phyloP scores from a whole-genome alignment of 75 land plant genomes.

The Larix kaempferi region DNA sequence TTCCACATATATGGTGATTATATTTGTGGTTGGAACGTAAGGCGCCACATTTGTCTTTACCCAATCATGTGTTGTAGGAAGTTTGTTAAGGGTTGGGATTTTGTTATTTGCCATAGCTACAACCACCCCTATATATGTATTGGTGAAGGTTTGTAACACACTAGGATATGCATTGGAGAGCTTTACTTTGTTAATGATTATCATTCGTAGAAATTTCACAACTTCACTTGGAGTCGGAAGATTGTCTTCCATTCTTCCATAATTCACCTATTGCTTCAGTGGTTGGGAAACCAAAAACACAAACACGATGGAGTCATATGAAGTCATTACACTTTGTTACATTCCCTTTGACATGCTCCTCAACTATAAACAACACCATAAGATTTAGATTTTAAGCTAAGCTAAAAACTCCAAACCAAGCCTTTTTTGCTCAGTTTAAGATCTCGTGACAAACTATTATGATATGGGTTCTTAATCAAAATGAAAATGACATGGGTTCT shows the following conservation, averaged over 20 bases:
- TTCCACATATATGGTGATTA: conserved; percentile 45
- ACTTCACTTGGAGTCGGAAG: conserved; percentile 58
- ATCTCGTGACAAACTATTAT: not conserved
- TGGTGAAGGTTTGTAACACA: conserved; percentile 60
- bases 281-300: not conserved
- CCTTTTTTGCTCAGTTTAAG: no score
- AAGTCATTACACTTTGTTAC: not conserved
- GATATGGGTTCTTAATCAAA: no score
- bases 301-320: not conserved
- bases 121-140: conserved; percentile 39
- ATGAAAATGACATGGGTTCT: no score
- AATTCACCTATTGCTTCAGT: conserved; percentile 60
- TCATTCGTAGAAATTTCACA: conserved; percentile 52
- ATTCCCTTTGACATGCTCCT: no score
- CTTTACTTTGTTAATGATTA: conserved; percentile 63
- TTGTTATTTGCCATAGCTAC: conserved; percentile 56
- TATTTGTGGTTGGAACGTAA: conserved; percentile 40
- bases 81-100: conserved; percentile 35
- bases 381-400: no score
- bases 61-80: conserved; percentile 37
- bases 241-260: conserved; percentile 63
- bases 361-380: no score
- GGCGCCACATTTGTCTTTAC: conserved; percentile 40
- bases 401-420: no score
- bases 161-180: conserved; percentile 63